Conservation (phyloP, 805 yeast genomes). For the Hanseniaspora occidentalis region DNA sequence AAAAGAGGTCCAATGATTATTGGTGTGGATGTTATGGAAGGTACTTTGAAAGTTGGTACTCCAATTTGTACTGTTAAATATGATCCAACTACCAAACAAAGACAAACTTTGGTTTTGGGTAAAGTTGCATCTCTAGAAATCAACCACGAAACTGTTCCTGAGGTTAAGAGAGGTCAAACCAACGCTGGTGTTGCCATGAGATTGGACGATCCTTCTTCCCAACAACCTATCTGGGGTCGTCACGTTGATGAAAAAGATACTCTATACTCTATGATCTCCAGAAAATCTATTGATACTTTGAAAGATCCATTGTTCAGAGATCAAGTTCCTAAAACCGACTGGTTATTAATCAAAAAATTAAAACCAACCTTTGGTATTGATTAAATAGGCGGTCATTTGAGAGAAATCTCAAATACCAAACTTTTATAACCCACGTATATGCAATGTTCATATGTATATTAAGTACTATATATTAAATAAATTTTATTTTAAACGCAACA, state of each 20-base stretch:
- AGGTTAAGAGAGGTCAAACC: constrained; percentile 88
- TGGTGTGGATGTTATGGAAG: constrained; percentile 96
- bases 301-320: constrained; percentile 97
- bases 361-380: constrained; percentile 78
- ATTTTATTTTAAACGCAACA: neutral
- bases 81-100: constrained; percentile 75
- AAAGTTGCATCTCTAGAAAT: constrained; percentile 89
- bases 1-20: constrained; percentile 98
- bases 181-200: constrained; percentile 98
- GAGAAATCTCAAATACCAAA: neutral
- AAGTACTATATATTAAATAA: neutral
- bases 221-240: constrained; percentile 98
- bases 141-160: constrained; percentile 72
- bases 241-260: constrained; percentile 91
- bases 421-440: neutral
- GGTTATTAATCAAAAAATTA: constrained; percentile 82
- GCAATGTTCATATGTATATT: neutral
- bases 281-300: constrained; percentile 91
- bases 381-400: constrained; percentile 10
- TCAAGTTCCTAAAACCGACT: constrained; percentile 86
- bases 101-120: constrained; percentile 61
- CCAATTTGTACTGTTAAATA: constrained; percentile 89
- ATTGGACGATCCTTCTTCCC: constrained; percentile 81
- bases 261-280: constrained; percentile 77
- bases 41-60: constrained; percentile 79